A percentile compares a stretch with the other conserved stretches of the same genome.
These are phyloP conservation scores for Mycena venus DNA, from an alignment of 768 basidiomycete species.

Conservation along the genomic window DNA sequence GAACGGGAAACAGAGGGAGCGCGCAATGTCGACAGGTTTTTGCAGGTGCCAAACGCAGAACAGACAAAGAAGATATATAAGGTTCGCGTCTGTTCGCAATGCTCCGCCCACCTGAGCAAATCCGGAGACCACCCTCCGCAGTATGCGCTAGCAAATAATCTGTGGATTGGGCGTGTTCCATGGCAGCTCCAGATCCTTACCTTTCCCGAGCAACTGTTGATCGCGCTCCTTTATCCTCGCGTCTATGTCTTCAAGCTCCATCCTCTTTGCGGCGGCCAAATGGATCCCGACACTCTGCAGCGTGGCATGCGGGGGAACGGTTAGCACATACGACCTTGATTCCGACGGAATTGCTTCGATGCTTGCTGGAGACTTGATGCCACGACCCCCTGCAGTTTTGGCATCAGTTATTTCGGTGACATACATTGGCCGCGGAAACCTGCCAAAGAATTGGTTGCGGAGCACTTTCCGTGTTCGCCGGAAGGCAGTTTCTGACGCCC, in stretches of 20 bases:
- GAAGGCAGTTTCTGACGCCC: conserved; percentile 40
- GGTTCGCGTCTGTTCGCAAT: background rate
- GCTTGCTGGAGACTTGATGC: conserved; percentile 51
- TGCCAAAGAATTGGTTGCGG: conserved; percentile 44
- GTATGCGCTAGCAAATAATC: conserved; percentile 38
- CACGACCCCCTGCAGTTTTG: conserved; percentile 42
- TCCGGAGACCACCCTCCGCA: background rate
- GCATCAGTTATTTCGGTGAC: conserved; percentile 49
- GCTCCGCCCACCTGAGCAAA: background rate
- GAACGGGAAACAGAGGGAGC: no score
- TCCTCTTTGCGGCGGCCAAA: conserved; percentile 31
- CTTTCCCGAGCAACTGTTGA: conserved; percentile 52
- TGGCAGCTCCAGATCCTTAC: conserved; percentile 44
- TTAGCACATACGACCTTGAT: conserved; percentile 47
- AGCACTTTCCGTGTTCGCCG: conserved; percentile 49
- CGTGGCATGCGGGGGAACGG: conserved; percentile 51
- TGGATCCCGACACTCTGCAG: conserved; percentile 33
- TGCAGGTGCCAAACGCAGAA: no score
- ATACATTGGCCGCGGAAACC: conserved; percentile 46
- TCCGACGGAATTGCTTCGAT: conserved; percentile 43
- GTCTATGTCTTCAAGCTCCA: conserved; percentile 53
- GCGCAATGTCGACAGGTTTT: no score
- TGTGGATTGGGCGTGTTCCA: conserved; percentile 55
- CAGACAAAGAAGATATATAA: background rate
- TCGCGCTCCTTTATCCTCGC: conserved; percentile 46